A percentile compares a stretch with the other conserved stretches of the same genome.
phyloP scores from a whole-genome alignment of 108 stramenopile species.

The Conticribra weissflogii region DNA sequence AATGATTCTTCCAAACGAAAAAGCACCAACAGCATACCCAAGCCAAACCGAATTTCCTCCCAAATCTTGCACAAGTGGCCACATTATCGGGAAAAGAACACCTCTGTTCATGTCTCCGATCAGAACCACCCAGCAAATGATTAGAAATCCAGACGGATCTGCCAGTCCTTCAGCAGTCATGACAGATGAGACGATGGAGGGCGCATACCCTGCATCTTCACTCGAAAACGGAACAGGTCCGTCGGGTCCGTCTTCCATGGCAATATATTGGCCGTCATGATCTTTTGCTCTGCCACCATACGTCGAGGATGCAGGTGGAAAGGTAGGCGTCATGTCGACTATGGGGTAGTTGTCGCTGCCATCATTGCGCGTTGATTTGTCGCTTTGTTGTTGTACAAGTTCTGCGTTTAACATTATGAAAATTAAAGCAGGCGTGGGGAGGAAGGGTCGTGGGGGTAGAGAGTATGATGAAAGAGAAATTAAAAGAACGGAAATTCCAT shows the following conservation, averaged over 20 bases:
- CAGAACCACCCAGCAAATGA: constrained; percentile 77
- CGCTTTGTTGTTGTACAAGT: background rate
- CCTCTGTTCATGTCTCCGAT: constrained; percentile 93
- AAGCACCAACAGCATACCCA: constrained; percentile 88
- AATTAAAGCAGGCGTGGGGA: background rate
- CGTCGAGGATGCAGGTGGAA: constrained; percentile 6
- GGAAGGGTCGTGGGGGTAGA: background rate
- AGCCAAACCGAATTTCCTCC: constrained; percentile 79
- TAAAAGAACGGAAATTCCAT: background rate
- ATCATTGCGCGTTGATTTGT: background rate
- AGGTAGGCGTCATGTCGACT: constrained; percentile 13
- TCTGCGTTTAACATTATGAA: constrained; percentile 14
- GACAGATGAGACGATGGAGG: constrained; percentile 38
- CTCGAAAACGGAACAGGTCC: background rate
- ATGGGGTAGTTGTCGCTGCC: background rate
- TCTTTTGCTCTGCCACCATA: constrained; percentile 1
- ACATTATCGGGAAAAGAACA: constrained; percentile 92
- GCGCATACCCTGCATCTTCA: background rate
- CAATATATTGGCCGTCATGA: constrained; percentile 5
- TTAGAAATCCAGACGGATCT: constrained; percentile 62
- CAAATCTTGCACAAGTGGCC: constrained; percentile 79
- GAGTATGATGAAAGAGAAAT: background rate
- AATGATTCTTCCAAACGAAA: constrained; percentile 89
- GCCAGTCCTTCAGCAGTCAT: constrained; percentile 81
- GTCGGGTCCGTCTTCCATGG: constrained; percentile 11